These are phyloP conservation scores for Aspergillus novoparasiticus DNA, from an alignment of 2,329 filamentous ascomycete genomes.

Conservation along the genomic window DNA sequence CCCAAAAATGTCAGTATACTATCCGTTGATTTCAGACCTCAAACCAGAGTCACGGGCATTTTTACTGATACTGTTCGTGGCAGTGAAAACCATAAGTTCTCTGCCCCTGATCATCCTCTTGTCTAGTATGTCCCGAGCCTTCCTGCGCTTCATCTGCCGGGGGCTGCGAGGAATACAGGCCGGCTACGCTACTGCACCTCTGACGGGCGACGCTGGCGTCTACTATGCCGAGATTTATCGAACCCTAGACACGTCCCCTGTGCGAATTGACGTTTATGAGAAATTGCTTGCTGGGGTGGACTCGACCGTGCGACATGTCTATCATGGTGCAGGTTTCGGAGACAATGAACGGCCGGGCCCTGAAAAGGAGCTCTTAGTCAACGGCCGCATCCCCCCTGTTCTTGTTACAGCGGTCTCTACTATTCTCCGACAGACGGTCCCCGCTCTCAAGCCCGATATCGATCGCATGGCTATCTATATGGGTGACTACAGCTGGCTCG, in stretches of 20 bases:
- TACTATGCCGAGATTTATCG: conserved; percentile 59
- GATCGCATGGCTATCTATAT: conserved; percentile 73
- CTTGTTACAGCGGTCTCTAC: conserved; percentile 52
- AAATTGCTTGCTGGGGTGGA: conserved; percentile 67
- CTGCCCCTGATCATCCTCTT: conserved; percentile 62
- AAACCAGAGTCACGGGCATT: not conserved
- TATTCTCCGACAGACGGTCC: conserved; percentile 55
- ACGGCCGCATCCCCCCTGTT: conserved; percentile 54
- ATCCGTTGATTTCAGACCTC: no score
- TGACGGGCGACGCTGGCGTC: conserved; percentile 40
- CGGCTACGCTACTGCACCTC: conserved; percentile 41
- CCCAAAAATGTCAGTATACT: conserved; percentile 36
- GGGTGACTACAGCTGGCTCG: conserved; percentile 70
- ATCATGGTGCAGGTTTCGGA: conserved; percentile 48
- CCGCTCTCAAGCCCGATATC: conserved; percentile 59
- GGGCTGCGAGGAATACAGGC: conserved; percentile 61
- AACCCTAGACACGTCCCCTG: conserved; percentile 53
- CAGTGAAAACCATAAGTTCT: conserved; percentile 42
- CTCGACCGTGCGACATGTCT: conserved; percentile 64
- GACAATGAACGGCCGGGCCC: conserved; percentile 50
- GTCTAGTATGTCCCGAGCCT: conserved; percentile 72
- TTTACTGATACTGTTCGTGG: not conserved
- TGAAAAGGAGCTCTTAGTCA: conserved; percentile 58
- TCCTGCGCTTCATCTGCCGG: conserved; percentile 69
- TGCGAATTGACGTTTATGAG: conserved; percentile 65